Percentiles rank a stretch among this genome's conserved stretches.
These are phyloP conservation scores for Rhodotorula toruloides DNA, from an alignment of 768 basidiomycete species.

Conservation along the genomic window DNA sequence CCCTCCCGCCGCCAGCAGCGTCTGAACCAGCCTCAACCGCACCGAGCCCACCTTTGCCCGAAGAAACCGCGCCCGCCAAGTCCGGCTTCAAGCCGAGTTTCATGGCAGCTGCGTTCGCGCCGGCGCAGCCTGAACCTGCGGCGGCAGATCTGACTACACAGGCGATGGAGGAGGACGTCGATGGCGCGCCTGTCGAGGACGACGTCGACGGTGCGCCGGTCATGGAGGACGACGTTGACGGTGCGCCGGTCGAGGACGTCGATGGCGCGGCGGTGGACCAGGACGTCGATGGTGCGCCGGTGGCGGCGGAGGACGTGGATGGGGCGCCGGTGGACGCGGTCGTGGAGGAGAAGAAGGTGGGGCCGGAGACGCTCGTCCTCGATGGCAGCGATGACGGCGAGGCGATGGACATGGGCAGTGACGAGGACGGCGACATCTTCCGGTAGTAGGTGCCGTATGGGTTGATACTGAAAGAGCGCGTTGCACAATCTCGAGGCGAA, in stretches of 20 bases:
- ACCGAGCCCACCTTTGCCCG: too few species aligned
- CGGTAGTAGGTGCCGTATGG: not conserved
- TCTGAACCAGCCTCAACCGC: not conserved
- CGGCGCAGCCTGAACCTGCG: constrained; percentile 16
- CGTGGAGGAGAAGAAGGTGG: constrained; percentile 47
- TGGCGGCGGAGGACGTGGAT: constrained; percentile 29
- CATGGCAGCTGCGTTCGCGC: constrained; percentile 17
- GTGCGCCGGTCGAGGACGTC: constrained; percentile 26
- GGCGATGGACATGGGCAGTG: constrained; percentile 27
- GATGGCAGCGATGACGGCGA: constrained; percentile 11
- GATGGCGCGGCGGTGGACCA: constrained; percentile 44
- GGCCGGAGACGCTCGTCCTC: not conserved
- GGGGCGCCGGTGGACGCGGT: constrained; percentile 48
- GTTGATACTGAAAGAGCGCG: not conserved
- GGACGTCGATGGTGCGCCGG: constrained; percentile 14
- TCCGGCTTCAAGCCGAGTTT: constrained; percentile 1
- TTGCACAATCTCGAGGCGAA: not conserved
- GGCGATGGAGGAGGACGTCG: constrained; percentile 42
- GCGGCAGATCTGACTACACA: constrained; percentile 42
- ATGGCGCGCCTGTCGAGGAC: constrained; percentile 45
- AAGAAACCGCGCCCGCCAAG: too few species aligned
- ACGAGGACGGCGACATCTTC: constrained; percentile 17
- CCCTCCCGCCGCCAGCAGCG: not conserved
- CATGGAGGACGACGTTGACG: too few species aligned
- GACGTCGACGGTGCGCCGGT: constrained; percentile 3